Evolutionary conservation across 495 filamentous ascomycete species (phyloP), one percentile per base, ranked within the genome.

Genomic region (Podospora conica): DNA sequence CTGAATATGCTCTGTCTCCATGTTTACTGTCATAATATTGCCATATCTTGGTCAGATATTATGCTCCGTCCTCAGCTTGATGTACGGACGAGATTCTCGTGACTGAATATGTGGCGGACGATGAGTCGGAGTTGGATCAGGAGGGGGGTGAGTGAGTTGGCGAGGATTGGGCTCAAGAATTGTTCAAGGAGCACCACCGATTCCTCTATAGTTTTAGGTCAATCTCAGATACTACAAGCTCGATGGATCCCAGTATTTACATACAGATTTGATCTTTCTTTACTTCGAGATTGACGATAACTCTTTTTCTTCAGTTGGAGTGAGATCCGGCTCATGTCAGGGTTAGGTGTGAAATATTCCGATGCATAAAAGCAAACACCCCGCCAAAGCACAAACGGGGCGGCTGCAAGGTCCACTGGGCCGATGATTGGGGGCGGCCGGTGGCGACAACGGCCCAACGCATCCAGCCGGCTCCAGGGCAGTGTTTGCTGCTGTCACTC

Each of bases 1-100:
- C 74, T 76, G 74, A 2, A 70, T 64, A 40, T 71, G 53, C 4
- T 70, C 65, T 48, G 59, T 55, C 25, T 61, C 53, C 40, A 63
- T 61, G 1, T 3, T 23, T 2, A 64, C 68, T 55, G 31, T 58
- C 64, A 65, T 69, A 9, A 20, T 56, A 33, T 48, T 27, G 10
- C 28, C 9, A 60, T 58, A 2, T 9, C n/a, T 24, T 53, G 29
- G 1, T 1, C 3, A 33, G 29, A 11, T 6, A 20, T 9, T 15
- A 15, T 3, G 1, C n/a, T 18, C 9, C 3, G 25, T 27, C 12
- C 8, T 22, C 18, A 4, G 55, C n/a, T 8, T 48, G 18, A 48
- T n/a, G n/a, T n/a, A n/a, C n/a, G n/a, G n/a, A n/a, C n/a, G n/a
- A n/a, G n/a, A n/a, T n/a, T n/a, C n/a, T n/a, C n/a, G n/a, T n/a